These are phyloP conservation scores for Saitozyma podzolica DNA, from an alignment of 768 basidiomycete species.

Conservation along the genomic window DNA sequence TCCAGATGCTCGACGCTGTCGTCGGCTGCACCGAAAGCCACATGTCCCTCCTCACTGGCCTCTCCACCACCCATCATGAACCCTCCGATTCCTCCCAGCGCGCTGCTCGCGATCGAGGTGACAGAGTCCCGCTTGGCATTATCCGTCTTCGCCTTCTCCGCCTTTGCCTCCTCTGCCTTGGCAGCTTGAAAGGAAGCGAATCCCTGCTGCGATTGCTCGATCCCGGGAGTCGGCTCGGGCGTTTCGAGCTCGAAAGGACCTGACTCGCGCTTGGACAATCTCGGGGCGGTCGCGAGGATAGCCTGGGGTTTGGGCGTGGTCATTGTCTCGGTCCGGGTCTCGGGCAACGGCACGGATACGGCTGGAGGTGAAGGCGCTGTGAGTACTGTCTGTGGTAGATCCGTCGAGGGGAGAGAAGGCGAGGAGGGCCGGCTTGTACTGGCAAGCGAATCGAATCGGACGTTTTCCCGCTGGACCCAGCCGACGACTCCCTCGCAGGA, in stretches of 20 bases:
- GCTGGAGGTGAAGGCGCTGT: slow-evolving; percentile 35
- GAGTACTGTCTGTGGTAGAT: slow-evolving; percentile 21
- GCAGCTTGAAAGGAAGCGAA: neutral
- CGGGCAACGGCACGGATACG: neutral
- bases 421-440: neutral
- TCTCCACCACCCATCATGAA: slow-evolving; percentile 43
- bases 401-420: neutral
- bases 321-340: neutral
- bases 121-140: slow-evolving; percentile 21
- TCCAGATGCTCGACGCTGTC: too few relatives aligned
- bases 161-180: neutral
- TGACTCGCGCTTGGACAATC: slow-evolving; percentile 16
- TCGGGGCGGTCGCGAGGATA: neutral
- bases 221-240: slow-evolving; percentile 27
- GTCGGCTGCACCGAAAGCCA: too few relatives aligned
- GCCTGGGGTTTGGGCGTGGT: neutral
- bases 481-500: slow-evolving; percentile 46
- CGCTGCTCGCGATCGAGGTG: slow-evolving; percentile 29
- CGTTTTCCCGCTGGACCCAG: slow-evolving; percentile 35
- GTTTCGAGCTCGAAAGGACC: slow-evolving; percentile 45
- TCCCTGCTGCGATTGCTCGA: slow-evolving; percentile 5
- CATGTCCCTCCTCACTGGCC: neutral
- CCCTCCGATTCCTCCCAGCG: slow-evolving; percentile 43
- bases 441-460: slow-evolving; percentile 24
- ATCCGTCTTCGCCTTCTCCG: slow-evolving; percentile 1